Evolutionary conservation across 179 eudicot species (phyloP), one percentile per base, ranked within the genome.

Genomic region (Patellifolia procumbens): DNA sequence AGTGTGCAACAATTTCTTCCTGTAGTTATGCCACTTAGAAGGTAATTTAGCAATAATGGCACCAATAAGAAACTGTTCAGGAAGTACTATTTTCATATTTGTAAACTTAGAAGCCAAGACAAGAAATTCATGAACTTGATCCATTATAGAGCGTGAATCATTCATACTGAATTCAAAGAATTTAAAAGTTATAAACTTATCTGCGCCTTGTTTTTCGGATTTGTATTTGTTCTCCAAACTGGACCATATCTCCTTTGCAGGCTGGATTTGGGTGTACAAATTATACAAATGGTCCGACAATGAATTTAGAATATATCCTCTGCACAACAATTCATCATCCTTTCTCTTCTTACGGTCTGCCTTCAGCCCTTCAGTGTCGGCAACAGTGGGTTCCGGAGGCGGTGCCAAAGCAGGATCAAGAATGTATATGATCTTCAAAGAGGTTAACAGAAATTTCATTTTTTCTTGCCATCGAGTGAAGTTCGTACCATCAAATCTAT

Each of bases 381-480:
- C 24, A 16, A 12, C 35, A 0, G 39, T 20, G 2, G 78, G 46
- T 46, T 46, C 48, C 20, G 61, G 70, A 7, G 46, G 8, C 1
- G 70, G 19, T 37, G 19, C 58, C 42, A 75, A 22, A 7, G 32
- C 51, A 1, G 63, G 51, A 75, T 75, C 78, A 5, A 64, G 35
- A 2, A 75, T 22, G 24, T 48, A 64, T 22, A 49, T 48, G 3
- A 75, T 75, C 62, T 51, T 64, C 49, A 63, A 1, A 35, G 62
- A 31, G n/a, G 71, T 75, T 0, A 75, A 51, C 16, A 65, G 7
- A 7, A 75, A 75, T 34, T 31, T 20, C 61, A 75, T 64, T 62
- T 51, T 75, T 22, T 75, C 78, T 49, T 61, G 51, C 78, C 78
- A 75, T 49, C 78, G 71, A 8, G 37, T 5, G 26, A 75, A 75